Base-by-base conservation (phyloP, 768 basidiomycete genomes). In the Cystobasidium onofrii region DNA sequence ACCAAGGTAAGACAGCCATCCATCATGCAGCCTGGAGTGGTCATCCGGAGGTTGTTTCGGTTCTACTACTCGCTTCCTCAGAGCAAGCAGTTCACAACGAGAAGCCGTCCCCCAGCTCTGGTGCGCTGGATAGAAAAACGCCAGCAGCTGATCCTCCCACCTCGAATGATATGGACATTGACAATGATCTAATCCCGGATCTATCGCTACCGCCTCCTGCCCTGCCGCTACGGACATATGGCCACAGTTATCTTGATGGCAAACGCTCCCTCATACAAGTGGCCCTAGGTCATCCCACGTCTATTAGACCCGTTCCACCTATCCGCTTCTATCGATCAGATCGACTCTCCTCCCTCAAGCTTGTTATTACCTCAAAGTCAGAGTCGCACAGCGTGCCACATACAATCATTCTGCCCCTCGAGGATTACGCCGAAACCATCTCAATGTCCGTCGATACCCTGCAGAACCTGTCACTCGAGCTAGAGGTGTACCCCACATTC, bases 1-100 rank as follows among this genome's bases (percentile, higher is more conserved):
- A 99, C 81, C 84, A 89, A 55, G 89, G 88, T 12, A 89, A 91
- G 78, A 85, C 86, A 43, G 87, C 95, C 20, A 85, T 92, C 52
- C 92, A 96, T 82, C 97, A 97, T 79, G 93, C 95, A 0, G 93
- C 92, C 2, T 99, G 95, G 93, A 91, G 91, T 78, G 95, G 92
- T 1, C 90, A 93, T 79, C 86, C 88, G 64, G 82, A 83, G 23
- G 90, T 87, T 76, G 85, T 91, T 63, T 82, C 84, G 31, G 80
- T 86, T 1, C 85, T 95, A 18, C 82, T 91, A 57, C 81, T 63
- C 0, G 84, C 85, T 10, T 3, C n/a, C 39, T 33, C 43, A 20
- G 20, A 60, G 18, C 27, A n/a, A 6, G 10, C 7, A n/a, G 1
- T 13, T 12, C 20, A 10, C n/a, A 57, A 39, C 29, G 44, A 69